Evolutionary conservation across 805 yeast genomes (phyloP).

Genomic region (Teunomyces kruisii): DNA sequence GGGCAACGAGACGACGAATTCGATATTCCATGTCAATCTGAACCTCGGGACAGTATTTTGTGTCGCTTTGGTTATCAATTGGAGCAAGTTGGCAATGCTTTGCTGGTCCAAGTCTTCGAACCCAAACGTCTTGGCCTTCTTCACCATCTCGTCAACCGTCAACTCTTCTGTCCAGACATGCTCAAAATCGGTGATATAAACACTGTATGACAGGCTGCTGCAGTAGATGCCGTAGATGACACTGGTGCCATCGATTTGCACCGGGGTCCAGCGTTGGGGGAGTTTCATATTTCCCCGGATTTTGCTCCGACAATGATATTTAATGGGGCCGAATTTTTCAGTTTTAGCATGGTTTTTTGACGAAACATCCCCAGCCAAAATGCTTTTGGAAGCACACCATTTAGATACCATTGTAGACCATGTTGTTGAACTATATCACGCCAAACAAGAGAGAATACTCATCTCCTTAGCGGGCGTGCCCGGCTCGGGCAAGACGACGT

Average conservation of each 20-base stretch:
- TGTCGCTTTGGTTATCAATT: background rate
- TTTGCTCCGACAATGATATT: too few relatives aligned
- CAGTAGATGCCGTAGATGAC: conserved; percentile 15
- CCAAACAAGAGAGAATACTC: too few relatives aligned
- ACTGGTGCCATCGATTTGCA: conserved; percentile 2
- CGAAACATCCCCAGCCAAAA: too few relatives aligned
- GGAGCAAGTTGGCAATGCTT: conserved; percentile 4
- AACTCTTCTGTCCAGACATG: conserved; percentile 27
- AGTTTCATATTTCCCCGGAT: conserved; percentile 3
- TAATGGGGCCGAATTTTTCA: background rate
- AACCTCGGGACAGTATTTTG: background rate
- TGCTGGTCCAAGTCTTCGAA: conserved; percentile 20
- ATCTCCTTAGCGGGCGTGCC: too few relatives aligned
- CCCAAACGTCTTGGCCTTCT: conserved; percentile 23
- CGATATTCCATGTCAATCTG: background rate
- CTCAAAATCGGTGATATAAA: conserved; percentile 27
- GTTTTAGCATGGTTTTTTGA: background rate
- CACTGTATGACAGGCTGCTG: conserved; percentile 14
- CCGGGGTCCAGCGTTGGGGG: conserved; percentile 14
- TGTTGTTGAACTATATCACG: too few relatives aligned
- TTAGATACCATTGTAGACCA: too few relatives aligned
- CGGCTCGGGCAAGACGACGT: too few relatives aligned
- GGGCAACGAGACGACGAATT: background rate
- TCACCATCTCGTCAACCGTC: conserved; percentile 11
- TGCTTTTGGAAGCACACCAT: too few relatives aligned